phyloP scores from a whole-genome alignment of 2,329 filamentous ascomycete species.

The Helminthosporium solani region DNA sequence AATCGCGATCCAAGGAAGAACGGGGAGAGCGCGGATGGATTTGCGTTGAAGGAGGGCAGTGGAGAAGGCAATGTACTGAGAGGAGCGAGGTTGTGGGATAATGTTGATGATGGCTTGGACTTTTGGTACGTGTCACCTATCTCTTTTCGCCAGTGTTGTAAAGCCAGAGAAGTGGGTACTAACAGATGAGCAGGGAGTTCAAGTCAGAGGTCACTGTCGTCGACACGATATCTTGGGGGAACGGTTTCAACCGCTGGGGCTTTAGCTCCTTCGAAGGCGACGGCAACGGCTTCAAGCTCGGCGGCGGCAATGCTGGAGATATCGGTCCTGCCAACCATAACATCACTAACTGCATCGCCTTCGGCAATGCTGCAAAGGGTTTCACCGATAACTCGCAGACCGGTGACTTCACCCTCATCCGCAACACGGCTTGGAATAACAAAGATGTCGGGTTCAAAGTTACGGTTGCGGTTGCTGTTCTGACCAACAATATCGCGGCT shows the following conservation, averaged over 20 bases:
- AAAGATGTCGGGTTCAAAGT: constrained; percentile 46
- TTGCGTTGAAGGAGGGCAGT: constrained; percentile 51
- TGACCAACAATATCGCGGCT: constrained; percentile 46
- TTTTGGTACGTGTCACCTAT: constrained; percentile 28
- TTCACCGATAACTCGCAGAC: constrained; percentile 52
- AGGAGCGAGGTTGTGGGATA: constrained; percentile 52
- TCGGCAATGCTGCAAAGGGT: constrained; percentile 47
- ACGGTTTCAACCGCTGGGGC: constrained; percentile 50
- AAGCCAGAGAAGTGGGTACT: not conserved
- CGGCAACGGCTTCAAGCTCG: constrained; percentile 53
- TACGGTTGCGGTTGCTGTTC: constrained; percentile 34
- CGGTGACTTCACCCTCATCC: constrained; percentile 43
- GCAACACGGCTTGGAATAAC: constrained; percentile 53
- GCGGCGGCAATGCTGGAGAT: constrained; percentile 37
- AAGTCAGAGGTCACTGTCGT: constrained; percentile 47
- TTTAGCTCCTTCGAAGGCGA: constrained; percentile 49
- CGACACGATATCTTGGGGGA: constrained; percentile 50
- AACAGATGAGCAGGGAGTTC: constrained; percentile 32
- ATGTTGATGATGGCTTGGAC: constrained; percentile 54
- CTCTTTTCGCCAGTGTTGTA: not conserved
- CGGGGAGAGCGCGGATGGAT: constrained; percentile 54
- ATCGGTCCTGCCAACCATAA: constrained; percentile 46
- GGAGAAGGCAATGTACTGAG: constrained; percentile 50
- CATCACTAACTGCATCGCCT: constrained; percentile 49
- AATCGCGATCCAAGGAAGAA: constrained; percentile 50